Conservation (phyloP, 2,329 filamentous ascomycete genomes). For the Fusarium nelsonii region DNA sequence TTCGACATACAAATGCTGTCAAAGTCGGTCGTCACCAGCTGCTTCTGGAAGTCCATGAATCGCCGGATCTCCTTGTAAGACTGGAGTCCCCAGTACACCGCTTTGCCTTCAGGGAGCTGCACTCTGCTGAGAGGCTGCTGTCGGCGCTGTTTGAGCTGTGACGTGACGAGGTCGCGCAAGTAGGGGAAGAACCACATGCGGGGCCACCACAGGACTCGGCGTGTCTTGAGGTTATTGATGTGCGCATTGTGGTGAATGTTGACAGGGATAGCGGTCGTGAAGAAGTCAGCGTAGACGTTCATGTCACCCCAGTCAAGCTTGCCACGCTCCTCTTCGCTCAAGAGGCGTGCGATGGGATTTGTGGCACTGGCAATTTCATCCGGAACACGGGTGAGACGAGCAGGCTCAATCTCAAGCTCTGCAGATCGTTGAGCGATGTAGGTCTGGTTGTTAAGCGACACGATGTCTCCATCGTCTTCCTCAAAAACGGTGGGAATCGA, state of each 20-base stretch:
- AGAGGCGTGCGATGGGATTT: constrained; percentile 13
- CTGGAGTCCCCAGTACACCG: constrained; percentile 33
- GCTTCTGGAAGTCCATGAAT: constrained; percentile 3
- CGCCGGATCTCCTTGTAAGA: constrained; percentile 29
- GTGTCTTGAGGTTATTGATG: constrained; percentile 31
- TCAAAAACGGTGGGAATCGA: constrained; percentile 42
- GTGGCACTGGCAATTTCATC: constrained; percentile 30
- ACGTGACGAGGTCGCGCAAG: constrained; percentile 24
- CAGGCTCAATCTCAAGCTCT: constrained; percentile 35
- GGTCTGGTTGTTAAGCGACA: constrained; percentile 35
- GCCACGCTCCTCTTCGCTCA: not conserved
- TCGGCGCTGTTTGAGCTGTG: constrained; percentile 26
- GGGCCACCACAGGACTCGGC: constrained; percentile 38
- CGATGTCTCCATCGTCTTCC: constrained; percentile 39
- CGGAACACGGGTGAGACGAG: constrained; percentile 30
- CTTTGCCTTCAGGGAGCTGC: constrained; percentile 1
- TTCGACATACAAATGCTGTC: constrained; percentile 14
- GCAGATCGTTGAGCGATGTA: constrained; percentile 21
- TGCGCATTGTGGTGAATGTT: constrained; percentile 43
- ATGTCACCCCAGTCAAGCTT: constrained; percentile 41
- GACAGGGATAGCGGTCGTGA: constrained; percentile 40
- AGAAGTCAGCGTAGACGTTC: constrained; percentile 42
- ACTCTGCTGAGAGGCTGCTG: constrained; percentile 21
- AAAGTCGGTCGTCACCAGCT: constrained; percentile 13
- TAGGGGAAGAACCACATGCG: constrained; percentile 44